Conservation (phyloP, 306 rosid species). For the Ziziphus jujuba region DNA sequence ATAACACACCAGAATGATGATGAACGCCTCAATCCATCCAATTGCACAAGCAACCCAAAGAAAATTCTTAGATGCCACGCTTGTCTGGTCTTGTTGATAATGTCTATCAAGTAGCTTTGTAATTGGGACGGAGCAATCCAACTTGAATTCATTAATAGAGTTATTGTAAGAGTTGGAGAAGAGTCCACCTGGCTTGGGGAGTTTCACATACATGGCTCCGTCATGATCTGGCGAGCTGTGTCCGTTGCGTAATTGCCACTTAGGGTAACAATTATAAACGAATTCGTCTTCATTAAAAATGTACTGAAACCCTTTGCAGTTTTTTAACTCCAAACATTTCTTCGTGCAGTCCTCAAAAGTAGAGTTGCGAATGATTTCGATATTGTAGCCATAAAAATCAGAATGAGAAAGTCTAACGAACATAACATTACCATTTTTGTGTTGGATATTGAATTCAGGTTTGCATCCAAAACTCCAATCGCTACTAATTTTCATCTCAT, state of each 20-base stretch:
- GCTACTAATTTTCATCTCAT: too few relatives aligned
- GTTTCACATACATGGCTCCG: slow-evolving; percentile 31
- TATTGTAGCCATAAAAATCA: slow-evolving; percentile 54
- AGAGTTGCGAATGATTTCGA: background rate
- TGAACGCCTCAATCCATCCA: slow-evolving; percentile 42
- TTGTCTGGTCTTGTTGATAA: slow-evolving; percentile 2
- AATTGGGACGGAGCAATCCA: slow-evolving; percentile 16
- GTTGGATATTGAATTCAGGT: slow-evolving; percentile 22
- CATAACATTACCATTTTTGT: slow-evolving; percentile 5
- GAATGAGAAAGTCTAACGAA: slow-evolving; percentile 27
- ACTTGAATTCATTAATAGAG: background rate
- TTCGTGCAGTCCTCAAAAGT: slow-evolving; percentile 37
- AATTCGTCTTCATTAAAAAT: background rate
- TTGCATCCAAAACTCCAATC: too few relatives aligned
- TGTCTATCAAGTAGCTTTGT: slow-evolving; percentile 7
- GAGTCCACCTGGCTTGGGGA: slow-evolving; percentile 28
- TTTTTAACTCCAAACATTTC: slow-evolving; percentile 33
- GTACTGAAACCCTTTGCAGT: slow-evolving; percentile 53
- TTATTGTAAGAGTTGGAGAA: background rate
- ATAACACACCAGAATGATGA: slow-evolving; percentile 36
- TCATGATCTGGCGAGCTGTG: slow-evolving; percentile 20
- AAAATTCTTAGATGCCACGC: background rate
- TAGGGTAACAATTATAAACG: slow-evolving; percentile 42
- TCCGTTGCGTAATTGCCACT: slow-evolving; percentile 25
- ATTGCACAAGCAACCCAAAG: slow-evolving; percentile 38